These are phyloP conservation scores for Talaromyces sp. DNA, from an alignment of 2,329 filamentous ascomycete species.

Conservation along the genomic window DNA sequence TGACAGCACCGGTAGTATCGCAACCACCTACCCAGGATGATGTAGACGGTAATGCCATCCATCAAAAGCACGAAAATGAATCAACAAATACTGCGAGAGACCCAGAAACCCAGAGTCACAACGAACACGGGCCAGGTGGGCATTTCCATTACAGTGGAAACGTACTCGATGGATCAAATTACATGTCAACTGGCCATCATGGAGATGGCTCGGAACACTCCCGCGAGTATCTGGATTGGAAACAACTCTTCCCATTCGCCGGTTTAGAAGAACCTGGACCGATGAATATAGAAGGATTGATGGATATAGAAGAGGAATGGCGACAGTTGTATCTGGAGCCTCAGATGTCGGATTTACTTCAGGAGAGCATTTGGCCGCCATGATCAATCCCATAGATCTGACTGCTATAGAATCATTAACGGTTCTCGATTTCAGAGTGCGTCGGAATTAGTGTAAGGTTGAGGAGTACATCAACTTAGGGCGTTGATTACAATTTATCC, in stretches of 20 bases:
- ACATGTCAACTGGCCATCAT: constrained; percentile 21
- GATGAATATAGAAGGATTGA: constrained; percentile 34
- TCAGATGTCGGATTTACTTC: constrained; percentile 38
- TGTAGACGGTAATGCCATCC: background rate
- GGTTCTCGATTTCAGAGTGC: too few species aligned
- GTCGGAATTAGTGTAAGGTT: too few species aligned
- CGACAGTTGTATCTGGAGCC: constrained; percentile 43
- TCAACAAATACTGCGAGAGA: background rate
- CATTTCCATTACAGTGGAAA: background rate
- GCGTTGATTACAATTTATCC: too few species aligned
- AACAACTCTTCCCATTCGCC: constrained; percentile 38
- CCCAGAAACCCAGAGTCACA: background rate
- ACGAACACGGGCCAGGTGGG: background rate
- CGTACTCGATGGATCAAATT: constrained; percentile 4
- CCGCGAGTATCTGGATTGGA: constrained; percentile 37
- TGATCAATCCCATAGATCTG: background rate
- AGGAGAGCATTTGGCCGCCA: constrained; percentile 39
- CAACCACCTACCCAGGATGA: constrained; percentile 21
- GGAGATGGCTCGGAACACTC: constrained; percentile 29
- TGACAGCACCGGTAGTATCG: constrained; percentile 6
- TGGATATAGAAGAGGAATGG: constrained; percentile 42
- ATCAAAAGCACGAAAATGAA: background rate
- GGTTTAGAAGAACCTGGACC: constrained; percentile 35
- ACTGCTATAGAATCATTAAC: too few species aligned
- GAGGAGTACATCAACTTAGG: too few species aligned